phyloP scores from a whole-genome alignment of 768 basidiomycete genomes.

The Leccinum obscurum region DNA sequence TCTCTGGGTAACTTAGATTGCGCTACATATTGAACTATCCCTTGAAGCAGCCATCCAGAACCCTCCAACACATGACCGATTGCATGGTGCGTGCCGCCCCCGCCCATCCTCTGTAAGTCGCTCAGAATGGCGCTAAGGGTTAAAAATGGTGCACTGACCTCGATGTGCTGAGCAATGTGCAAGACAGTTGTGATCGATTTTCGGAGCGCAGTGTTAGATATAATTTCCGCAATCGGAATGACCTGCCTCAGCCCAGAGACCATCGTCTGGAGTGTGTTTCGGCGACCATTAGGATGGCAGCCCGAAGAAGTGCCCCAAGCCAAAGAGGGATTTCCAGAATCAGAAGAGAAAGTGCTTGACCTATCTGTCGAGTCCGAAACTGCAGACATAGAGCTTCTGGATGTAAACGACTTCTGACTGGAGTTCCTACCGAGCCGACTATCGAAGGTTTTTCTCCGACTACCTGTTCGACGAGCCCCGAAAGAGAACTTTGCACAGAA shows the following conservation, averaged over 20 bases:
- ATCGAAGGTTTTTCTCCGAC: no score
- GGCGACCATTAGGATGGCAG: constrained; percentile 2
- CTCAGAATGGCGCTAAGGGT: neutral
- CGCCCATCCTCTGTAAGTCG: constrained; percentile 2
- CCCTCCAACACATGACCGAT: constrained; percentile 14
- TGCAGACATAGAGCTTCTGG: neutral
- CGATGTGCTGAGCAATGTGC: constrained; percentile 6
- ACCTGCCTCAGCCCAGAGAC: constrained; percentile 10
- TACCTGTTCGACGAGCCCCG: neutral
- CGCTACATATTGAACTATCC: constrained; percentile 3
- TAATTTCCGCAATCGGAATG: constrained; percentile 11
- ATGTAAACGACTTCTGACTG: neutral
- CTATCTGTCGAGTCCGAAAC: neutral
- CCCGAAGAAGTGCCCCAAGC: constrained; percentile 1
- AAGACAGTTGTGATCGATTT: constrained; percentile 13
- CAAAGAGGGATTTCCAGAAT: neutral
- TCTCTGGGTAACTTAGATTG: neutral
- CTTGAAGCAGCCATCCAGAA: constrained; percentile 17
- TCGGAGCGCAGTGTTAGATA: constrained; percentile 1
- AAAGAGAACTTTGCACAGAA: constrained; percentile 3
- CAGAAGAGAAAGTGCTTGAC: neutral
- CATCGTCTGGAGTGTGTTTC: neutral
- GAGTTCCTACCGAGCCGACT: constrained; percentile 2
- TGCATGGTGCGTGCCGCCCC: constrained; percentile 16
- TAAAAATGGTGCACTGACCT: constrained; percentile 5